Percentiles rank a stretch among this genome's conserved stretches.
phyloP scores from a whole-genome alignment of 345 rosid genomes.

The Mangifera indica region DNA sequence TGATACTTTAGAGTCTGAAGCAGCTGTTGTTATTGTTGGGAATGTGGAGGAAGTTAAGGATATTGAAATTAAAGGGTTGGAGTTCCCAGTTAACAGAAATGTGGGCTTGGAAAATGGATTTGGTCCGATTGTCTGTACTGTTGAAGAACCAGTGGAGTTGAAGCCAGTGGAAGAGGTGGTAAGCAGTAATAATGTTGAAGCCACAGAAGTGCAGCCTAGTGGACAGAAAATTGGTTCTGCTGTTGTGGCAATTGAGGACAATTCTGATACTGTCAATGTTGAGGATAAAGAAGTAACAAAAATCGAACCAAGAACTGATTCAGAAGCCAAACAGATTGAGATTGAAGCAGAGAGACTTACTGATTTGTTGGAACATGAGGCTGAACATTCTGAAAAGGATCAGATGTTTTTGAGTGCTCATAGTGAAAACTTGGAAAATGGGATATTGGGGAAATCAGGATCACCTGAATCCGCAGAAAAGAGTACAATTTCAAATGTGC shows the following conservation, averaged over 20 bases:
- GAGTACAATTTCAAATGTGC: conserved; percentile 21
- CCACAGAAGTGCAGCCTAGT: conserved; percentile 19
- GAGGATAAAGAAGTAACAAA: conserved; percentile 21
- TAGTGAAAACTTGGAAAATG: conserved; percentile 16
- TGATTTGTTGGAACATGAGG: conserved; percentile 24
- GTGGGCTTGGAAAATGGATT: conserved; percentile 47
- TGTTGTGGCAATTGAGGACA: conserved; percentile 5
- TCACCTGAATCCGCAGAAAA: conserved; percentile 14
- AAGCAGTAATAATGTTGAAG: conserved; percentile 18
- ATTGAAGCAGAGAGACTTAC: conserved; percentile 3
- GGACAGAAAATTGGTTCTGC: conserved; percentile 24
- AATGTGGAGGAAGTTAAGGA: conserved; percentile 34
- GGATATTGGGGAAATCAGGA: conserved; percentile 15
- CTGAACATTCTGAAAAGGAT: conserved; percentile 19
- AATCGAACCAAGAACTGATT: conserved; percentile 28
- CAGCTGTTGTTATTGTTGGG: conserved; percentile 31
- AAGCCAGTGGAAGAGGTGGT: conserved; percentile 9
- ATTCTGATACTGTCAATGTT: conserved; percentile 5
- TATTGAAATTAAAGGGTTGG: conserved; percentile 30
- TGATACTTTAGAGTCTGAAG: conserved; percentile 28
- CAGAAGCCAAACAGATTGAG: conserved; percentile 31
- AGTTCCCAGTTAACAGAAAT: conserved; percentile 22
- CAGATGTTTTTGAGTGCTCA: conserved; percentile 5
- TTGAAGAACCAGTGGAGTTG: conserved; percentile 24
- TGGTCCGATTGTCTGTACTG: conserved; percentile 34